Conservation (phyloP, 495 filamentous ascomycete genomes). For the Terfezia boudieri region DNA sequence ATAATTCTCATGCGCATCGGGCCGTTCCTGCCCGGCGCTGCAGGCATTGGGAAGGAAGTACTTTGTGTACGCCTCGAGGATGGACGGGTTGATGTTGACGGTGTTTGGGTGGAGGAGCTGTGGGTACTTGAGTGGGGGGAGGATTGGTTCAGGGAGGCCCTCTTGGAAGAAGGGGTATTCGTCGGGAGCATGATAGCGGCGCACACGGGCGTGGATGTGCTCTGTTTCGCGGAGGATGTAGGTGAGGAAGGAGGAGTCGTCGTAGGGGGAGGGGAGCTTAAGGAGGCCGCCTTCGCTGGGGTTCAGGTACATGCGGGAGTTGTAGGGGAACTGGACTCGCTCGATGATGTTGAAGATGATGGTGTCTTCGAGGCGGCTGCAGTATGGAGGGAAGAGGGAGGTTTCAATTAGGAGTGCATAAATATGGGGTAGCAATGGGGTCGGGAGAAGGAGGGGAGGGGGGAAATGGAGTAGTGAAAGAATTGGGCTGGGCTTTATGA, state of each 20-base stretch:
- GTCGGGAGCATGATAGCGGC: conserved; percentile 87
- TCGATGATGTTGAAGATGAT: conserved; percentile 98
- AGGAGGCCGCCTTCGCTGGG: conserved; percentile 40
- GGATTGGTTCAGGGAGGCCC: conserved; percentile 52
- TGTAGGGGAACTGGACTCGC: conserved; percentile 88
- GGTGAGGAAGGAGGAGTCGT: conserved; percentile 54
- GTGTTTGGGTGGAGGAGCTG: conserved; percentile 75
- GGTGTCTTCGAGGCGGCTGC: conserved; percentile 85
- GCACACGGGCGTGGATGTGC: conserved; percentile 73
- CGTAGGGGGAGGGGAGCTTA: conserved; percentile 36
- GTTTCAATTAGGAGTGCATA: not conserved
- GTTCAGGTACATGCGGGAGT: conserved; percentile 53
- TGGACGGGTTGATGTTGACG: conserved; percentile 72
- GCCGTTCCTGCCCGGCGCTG: conserved; percentile 46
- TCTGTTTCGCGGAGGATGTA: conserved; percentile 85
- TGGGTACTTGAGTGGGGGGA: conserved; percentile 77
- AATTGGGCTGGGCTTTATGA: conserved; percentile 14
- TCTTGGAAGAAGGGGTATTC: conserved; percentile 96
- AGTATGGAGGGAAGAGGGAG: not conserved
- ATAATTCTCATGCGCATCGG: conserved; percentile 82
- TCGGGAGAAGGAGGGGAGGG: not conserved
- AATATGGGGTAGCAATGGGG: not conserved
- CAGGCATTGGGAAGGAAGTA: conserved; percentile 66
- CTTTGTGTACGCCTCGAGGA: conserved; percentile 67
- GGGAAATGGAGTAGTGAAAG: not conserved